Evolutionary conservation across 106 monocot genomes (phyloP).

Genomic region (Dactylorhiza incarnata): DNA sequence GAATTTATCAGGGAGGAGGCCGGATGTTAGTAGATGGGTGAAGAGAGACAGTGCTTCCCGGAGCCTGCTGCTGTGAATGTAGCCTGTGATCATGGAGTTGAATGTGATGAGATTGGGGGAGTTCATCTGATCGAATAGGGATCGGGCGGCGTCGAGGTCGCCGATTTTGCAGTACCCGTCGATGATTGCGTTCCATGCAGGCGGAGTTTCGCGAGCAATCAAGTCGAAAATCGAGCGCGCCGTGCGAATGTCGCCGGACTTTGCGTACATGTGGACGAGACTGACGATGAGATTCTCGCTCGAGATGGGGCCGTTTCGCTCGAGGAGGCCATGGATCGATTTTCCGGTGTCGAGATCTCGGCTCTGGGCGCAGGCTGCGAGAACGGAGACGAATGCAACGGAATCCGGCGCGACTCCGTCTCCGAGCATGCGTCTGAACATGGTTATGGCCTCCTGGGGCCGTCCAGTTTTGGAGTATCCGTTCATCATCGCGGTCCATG

Average conservation of each 20-base stretch:
- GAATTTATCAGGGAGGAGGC: constrained; percentile 48
- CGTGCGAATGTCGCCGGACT: constrained; percentile 45
- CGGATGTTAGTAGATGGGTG: constrained; percentile 21
- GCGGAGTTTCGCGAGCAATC: constrained; percentile 15
- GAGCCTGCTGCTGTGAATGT: constrained; percentile 40
- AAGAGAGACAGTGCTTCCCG: constrained; percentile 57
- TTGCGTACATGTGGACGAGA: constrained; percentile 65
- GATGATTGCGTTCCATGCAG: constrained; percentile 69
- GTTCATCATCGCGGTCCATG: constrained; percentile 65
- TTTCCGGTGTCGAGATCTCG: constrained; percentile 40
- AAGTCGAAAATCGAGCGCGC: constrained; percentile 42
- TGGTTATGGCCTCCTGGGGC: constrained; percentile 21
- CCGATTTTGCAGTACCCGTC: constrained; percentile 77
- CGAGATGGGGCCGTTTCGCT: constrained; percentile 7
- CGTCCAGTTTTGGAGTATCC: constrained; percentile 32
- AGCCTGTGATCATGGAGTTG: constrained; percentile 74
- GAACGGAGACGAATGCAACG: constrained; percentile 34
- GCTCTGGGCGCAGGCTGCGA: constrained; percentile 46
- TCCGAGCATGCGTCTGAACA: constrained; percentile 49
- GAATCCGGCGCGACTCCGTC: constrained; percentile 34
- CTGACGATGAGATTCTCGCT: constrained; percentile 42
- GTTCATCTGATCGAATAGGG: constrained; percentile 49
- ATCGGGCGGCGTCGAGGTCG: constrained; percentile 32
- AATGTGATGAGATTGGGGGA: constrained; percentile 45
- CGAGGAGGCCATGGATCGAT: constrained; percentile 33